Evolutionary conservation across 768 basidiomycete genomes (phyloP), one percentile per base, ranked within the genome.

Genomic region (Pisolithus tinctorius): DNA sequence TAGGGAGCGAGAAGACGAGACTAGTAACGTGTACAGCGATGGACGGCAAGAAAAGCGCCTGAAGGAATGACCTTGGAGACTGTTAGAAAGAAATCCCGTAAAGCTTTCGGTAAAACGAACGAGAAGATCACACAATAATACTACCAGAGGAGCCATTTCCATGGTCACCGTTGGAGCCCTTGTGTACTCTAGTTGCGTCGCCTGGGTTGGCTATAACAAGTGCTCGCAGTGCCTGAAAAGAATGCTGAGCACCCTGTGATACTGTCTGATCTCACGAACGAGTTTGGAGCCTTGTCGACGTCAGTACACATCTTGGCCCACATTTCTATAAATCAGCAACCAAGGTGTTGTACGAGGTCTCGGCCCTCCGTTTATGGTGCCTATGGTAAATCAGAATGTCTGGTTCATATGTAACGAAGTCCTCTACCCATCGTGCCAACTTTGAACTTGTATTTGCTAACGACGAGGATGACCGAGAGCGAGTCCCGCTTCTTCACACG

Each of bases 401-500:
- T 20, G 20, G 20, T 20, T 20, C 30, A 10, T 31, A 31, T 10
- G 30, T 10, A 8, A 8, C 9, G 30, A 31, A 31, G 30, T 9
- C 6, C 23, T 41, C 10, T 49, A 54, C 90, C 94, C 94, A 60
- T 93, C n/a, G 86, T 87, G 65, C 91, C 91, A 27, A 98, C 95
- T 69, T 97, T 93, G 50, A 95, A 80, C 69, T 98, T 95, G 63
- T 87, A 93, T 64, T 98, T 97, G 77, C 97, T 98, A n/a, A 92
- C 95, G 9, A 96, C 92, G 49, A 97, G 83, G 53, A 98, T 88
- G 61, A 95, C 88, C 14, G 95, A 94, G 78, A 97, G 93, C 6
- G 82, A 80, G 64, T 96, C 94, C 65, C 88, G 88, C 69, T 97
- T 95, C 71, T 98, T 98, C 52, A 97, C 95, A 50, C 95, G 83